Percentiles rank a stretch among this genome's conserved stretches.
Evolutionary conservation across 1,284 basidiomycete genomes (phyloP).

Genomic region (Psilocybe mexicana): DNA sequence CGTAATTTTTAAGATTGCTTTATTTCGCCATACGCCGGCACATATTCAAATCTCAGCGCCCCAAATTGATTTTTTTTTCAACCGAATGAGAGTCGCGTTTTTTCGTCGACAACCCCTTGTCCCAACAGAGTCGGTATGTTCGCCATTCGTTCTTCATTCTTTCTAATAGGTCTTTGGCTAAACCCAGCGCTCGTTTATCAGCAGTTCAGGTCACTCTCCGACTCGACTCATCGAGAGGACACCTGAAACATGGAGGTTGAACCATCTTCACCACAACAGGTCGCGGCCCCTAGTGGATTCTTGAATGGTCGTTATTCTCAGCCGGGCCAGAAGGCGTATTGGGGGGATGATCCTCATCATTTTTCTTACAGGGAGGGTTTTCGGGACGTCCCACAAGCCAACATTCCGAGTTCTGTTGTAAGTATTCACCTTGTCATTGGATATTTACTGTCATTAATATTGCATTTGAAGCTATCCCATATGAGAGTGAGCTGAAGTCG

Average conservation of each 20-base stretch:
- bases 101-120: neutral
- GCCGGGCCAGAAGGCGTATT: too few species aligned
- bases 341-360: too few species aligned
- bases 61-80: constrained; percentile 2
- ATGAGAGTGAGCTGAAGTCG: neutral
- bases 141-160: neutral
- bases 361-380: too few species aligned
- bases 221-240: neutral
- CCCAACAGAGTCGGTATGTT: neutral
- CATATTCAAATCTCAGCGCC: neutral
- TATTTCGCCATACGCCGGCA: neutral
- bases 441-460: neutral
- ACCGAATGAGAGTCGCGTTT: neutral
- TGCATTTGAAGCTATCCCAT: neutral
- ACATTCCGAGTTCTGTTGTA: neutral
- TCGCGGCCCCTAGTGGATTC: constrained; percentile 5
- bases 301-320: constrained; percentile 6
- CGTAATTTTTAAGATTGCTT: neutral
- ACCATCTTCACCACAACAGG: neutral
- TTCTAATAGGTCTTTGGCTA: neutral
- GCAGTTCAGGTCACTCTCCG: too few species aligned
- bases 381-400: neutral
- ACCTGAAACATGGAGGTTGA: constrained; percentile 6
- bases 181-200: too few species aligned
- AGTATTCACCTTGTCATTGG: neutral